Evolutionary conservation across 1,284 basidiomycete genomes (phyloP).

Genomic region (Puccinia polysora): DNA sequence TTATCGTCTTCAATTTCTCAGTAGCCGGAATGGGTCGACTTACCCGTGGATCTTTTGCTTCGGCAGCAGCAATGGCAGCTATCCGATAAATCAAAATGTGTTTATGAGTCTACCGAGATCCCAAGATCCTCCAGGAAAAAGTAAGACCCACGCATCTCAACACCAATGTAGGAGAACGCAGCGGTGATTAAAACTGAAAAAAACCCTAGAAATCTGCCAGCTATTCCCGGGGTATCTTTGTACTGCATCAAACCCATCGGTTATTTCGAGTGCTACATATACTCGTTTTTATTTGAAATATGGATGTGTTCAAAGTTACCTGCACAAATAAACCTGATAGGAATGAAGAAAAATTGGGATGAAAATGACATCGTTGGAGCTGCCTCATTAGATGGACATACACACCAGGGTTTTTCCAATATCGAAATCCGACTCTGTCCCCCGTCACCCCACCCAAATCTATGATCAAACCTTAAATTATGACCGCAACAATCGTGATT

Average conservation of each 20-base stretch:
- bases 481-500: slow-evolving; percentile 59
- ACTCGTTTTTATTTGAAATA: not conserved
- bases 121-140: not conserved
- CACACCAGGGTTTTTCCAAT: slow-evolving; percentile 66
- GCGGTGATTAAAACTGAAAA: slow-evolving; percentile 42
- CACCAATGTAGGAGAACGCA: slow-evolving; percentile 39
- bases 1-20: not conserved
- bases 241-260: slow-evolving; percentile 23
- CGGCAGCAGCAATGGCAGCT: slow-evolving; percentile 43
- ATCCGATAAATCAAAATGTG: not conserved
- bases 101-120: not conserved
- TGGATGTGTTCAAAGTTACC: too few species aligned
- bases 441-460: slow-evolving; percentile 53
- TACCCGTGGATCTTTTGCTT: slow-evolving; percentile 43
- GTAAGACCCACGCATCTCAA: slow-evolving; percentile 38
- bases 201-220: slow-evolving; percentile 32
- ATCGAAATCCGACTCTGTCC: slow-evolving; percentile 63
- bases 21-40: not conserved
- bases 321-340: slow-evolving; percentile 28
- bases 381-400: not conserved
- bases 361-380: not conserved
- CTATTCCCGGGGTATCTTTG: slow-evolving; percentile 22
- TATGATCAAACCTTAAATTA: slow-evolving; percentile 60
- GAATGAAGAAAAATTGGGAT: not conserved
- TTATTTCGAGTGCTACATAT: not conserved